Evolutionary conservation across 345 rosid genomes (phyloP), one percentile per base, ranked within the genome.

Genomic region (Syzygium aromaticum): DNA sequence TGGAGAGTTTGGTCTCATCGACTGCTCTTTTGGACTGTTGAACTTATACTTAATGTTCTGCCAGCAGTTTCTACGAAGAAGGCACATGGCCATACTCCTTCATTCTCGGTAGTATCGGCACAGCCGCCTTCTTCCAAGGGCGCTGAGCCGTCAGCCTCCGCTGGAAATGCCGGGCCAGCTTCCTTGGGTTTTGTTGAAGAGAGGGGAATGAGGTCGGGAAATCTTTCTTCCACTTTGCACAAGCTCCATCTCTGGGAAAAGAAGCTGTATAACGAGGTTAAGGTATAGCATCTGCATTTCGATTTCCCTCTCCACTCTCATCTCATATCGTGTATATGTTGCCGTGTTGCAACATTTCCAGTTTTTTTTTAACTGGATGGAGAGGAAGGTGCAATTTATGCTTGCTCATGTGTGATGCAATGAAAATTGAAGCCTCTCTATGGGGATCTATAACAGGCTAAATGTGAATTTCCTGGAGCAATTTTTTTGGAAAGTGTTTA

Each of bases 171-270:
- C 67, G 91, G 87, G 84, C 93, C 93, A 0, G 91, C 92, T 77
- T 89, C 82, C 85, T 89, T 92, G 88, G 96, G 93, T 86, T 86
- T 92, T 40, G 94, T 93, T 86, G 98, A 96, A 90, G 98, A 98
- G 85, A 87, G 95, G 91, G 92, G 93, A 19, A 91, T 88, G 77
- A 94, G 96, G 87, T 92, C 96, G 1, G 92, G 93, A 85, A 95
- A 95, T 87, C 98, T 98, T 87, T 96, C 99, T 49, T 94, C 99
- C 23, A 96, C 96, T 30, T 90, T 98, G 92, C 98, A 92, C 54
- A 98, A 96, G 90, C 93, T 98, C 15, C 87, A 91, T 90, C 95
- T 96, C 52, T 98, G 98, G 99, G 99, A 96, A 95, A 96, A 96
- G 97, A 98, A 98, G 89, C 94, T 96, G 85, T 94, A 91, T 84